Evolutionary conservation across 2,329 filamentous ascomycete genomes (phyloP).

Genomic region (Volutella citrinella): DNA sequence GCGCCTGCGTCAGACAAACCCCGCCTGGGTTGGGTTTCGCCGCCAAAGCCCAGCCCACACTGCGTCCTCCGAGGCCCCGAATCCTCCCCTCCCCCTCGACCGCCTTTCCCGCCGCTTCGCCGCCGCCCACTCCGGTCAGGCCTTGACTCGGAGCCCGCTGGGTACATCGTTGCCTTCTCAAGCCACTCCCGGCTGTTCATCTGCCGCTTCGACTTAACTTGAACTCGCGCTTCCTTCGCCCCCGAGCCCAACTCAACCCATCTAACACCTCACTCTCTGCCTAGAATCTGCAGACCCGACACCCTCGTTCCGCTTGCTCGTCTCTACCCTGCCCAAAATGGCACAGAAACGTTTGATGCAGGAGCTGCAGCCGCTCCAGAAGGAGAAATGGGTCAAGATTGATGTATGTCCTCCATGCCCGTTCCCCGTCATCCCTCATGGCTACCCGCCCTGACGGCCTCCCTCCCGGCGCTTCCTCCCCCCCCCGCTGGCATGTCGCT

Average conservation of each 20-base stretch:
- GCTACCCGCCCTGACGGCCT: no score
- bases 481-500: no score
- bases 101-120: conserved; percentile 24
- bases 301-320: conserved; percentile 4
- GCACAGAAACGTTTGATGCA: conserved; percentile 79
- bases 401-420: conserved; percentile 54
- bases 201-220: neutral
- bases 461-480: no score
- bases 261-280: no score
- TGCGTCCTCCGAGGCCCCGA: no score
- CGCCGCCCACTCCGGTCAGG: no score
- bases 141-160: no score
- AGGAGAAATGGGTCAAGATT: conserved; percentile 93
- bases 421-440: neutral
- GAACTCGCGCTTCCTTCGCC: neutral
- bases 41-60: no score
- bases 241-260: conserved; percentile 1
- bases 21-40: no score
- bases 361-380: conserved; percentile 76
- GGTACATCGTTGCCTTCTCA: conserved; percentile 5
- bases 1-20: no score
- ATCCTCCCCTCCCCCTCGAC: conserved; percentile 15
- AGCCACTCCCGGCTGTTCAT: conserved; percentile 4
- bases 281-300: no score
- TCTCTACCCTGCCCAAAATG: conserved; percentile 29